Conservation (phyloP, 306 rosid genomes). For the Alnus rubra region DNA sequence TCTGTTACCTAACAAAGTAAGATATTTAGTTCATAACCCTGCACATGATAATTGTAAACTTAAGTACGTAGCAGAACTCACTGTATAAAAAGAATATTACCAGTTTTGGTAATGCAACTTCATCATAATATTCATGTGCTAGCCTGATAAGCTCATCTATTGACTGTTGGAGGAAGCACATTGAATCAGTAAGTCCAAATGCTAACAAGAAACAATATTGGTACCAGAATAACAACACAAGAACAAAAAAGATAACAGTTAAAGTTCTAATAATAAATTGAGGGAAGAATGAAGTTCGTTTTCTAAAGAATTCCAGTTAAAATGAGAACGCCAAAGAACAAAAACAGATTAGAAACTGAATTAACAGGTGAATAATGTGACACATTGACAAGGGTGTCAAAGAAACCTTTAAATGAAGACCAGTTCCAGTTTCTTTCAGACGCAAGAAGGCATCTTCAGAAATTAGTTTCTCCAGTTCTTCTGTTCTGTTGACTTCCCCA, state of each 20-base stretch:
- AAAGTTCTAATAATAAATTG: background rate
- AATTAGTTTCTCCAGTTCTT: constrained; percentile 56
- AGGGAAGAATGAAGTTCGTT: background rate
- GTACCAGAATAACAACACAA: background rate
- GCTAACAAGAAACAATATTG: background rate
- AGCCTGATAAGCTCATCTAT: constrained; percentile 66
- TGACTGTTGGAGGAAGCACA: constrained; percentile 58
- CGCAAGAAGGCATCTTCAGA: constrained; percentile 66
- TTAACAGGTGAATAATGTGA: constrained; percentile 2
- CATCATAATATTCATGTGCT: constrained; percentile 83
- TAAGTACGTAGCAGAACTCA: constrained; percentile 6
- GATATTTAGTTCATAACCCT: constrained; percentile 31
- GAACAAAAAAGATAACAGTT: too few relatives aligned
- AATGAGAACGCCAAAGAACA: background rate
- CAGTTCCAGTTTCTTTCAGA: constrained; percentile 76
- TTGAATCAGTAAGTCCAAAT: constrained; percentile 23
- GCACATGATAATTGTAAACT: constrained; percentile 16
- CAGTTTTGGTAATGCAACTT: constrained; percentile 92
- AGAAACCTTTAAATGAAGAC: constrained; percentile 82
- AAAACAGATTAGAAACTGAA: background rate
- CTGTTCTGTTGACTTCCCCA: constrained; percentile 39
- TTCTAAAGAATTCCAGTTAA: background rate
- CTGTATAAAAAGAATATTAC: constrained; percentile 40
- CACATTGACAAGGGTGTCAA: constrained; percentile 15
- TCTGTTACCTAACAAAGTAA: constrained; percentile 67